Percentiles rank a stretch among this genome's conserved stretches.
phyloP scores from a whole-genome alignment of 2,329 filamentous ascomycete species.

The Ceratocystis variospora region DNA sequence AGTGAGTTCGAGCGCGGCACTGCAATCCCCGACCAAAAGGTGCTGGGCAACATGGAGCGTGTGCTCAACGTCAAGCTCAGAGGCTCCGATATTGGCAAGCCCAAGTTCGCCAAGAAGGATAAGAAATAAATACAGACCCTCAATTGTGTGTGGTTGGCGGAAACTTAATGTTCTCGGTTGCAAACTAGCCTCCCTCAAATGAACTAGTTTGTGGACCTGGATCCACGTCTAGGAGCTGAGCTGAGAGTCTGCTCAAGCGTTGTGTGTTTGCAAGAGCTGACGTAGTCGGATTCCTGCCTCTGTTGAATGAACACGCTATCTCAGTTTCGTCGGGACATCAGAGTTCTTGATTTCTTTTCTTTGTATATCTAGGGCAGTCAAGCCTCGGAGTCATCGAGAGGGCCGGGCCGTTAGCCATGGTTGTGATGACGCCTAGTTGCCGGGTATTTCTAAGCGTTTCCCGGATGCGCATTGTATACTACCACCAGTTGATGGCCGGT shows the following conservation, averaged over 20 bases:
- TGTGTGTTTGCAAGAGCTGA: background rate
- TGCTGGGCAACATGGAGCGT: slow-evolving; percentile 63
- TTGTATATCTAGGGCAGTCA: background rate
- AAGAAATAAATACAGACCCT: slow-evolving; percentile 16
- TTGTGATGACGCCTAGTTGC: background rate
- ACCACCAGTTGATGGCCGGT: background rate
- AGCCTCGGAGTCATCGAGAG: background rate
- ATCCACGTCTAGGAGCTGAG: background rate
- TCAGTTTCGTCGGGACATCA: background rate
- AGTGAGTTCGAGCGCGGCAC: slow-evolving; percentile 74
- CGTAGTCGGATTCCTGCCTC: background rate
- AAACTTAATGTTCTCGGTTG: background rate
- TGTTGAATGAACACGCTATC: background rate
- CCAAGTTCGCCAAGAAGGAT: slow-evolving; percentile 61
- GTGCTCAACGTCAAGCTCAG: slow-evolving; percentile 79
- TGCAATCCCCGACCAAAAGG: slow-evolving; percentile 69
- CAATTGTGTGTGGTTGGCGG: background rate
- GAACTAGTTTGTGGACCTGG: background rate
- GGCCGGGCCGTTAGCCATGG: background rate
- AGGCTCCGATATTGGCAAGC: slow-evolving; percentile 70
- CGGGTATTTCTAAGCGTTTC: background rate
- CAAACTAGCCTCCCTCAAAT: background rate
- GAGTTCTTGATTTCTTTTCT: background rate
- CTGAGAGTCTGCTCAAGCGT: background rate
- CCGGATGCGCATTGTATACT: background rate